A percentile compares a stretch with the other conserved stretches of the same genome.
Evolutionary conservation across 768 basidiomycete genomes (phyloP).

Genomic region (Termitomyces sp.): DNA sequence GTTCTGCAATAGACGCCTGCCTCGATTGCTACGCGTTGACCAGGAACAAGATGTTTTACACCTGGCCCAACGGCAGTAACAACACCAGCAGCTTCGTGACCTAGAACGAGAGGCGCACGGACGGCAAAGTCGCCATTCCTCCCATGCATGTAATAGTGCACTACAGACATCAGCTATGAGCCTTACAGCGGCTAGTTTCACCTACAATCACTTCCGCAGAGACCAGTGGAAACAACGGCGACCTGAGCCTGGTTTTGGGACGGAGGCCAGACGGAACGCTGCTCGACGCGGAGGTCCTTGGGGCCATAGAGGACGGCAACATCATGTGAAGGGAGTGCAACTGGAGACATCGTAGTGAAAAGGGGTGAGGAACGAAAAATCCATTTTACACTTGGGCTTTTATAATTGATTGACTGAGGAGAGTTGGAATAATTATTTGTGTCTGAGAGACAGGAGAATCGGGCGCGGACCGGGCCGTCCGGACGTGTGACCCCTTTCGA

Average conservation of each 20-base stretch:
- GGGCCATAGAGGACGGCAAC: slow-evolving; percentile 84
- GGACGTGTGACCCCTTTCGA: slow-evolving; percentile 15
- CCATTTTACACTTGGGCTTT: slow-evolving; percentile 13
- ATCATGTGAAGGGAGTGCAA: slow-evolving; percentile 50
- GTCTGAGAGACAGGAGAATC: slow-evolving; percentile 18
- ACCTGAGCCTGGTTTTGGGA: slow-evolving; percentile 74
- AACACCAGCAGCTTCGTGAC: slow-evolving; percentile 90
- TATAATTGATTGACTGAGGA: slow-evolving; percentile 13
- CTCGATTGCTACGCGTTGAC: slow-evolving; percentile 92
- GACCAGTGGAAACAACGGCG: slow-evolving; percentile 75
- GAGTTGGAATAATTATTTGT: slow-evolving; percentile 13
- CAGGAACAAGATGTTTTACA: slow-evolving; percentile 58
- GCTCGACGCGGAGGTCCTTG: slow-evolving; percentile 77
- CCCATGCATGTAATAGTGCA: slow-evolving; percentile 88
- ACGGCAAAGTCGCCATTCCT: slow-evolving; percentile 92
- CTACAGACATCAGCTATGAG: slow-evolving; percentile 32
- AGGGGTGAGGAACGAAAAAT: slow-evolving; percentile 15
- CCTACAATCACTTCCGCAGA: slow-evolving; percentile 85
- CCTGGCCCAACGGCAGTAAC: slow-evolving; percentile 80
- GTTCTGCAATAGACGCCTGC: slow-evolving; percentile 85
- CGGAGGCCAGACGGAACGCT: slow-evolving; percentile 72
- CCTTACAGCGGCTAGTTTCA: slow-evolving; percentile 11
- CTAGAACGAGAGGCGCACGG: slow-evolving; percentile 83
- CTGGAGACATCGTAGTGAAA: slow-evolving; percentile 29
- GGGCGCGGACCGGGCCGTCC: slow-evolving; percentile 15